Base-by-base conservation (phyloP, 352 stramenopile genomes). In the Globisporangium takayamanum region DNA sequence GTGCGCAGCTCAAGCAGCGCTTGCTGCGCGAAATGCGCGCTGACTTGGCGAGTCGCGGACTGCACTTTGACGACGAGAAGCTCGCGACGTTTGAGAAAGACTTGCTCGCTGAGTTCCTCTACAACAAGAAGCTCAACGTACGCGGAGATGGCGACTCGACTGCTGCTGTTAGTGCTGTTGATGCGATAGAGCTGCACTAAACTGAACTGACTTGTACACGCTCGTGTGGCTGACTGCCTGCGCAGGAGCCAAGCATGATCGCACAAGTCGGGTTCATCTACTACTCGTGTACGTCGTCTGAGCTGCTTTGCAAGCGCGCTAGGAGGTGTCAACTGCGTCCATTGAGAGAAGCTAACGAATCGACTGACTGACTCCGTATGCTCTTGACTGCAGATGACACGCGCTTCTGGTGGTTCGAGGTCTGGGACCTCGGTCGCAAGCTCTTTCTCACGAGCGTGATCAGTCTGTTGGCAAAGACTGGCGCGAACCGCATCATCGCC, bases 191-290 rank as follows among this genome's bases (percentile, higher is more conserved):
- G 15, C 12, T 47, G 30, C 20, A 47, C 22, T 22, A 22, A 22
- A 36, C 7, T 36, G 12, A 16, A 55, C 18, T 26, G 46, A 44
- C 10, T 1, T 39, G 26, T 20, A 28, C 20, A 5, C 22, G 1
- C 26, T 54, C 26, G 14, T 59, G 36, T 49, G 41, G 26, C 37
- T 20, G 20, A 16, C 11, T 12, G 36, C 18, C 33, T 20, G 2
- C 49, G 7, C 55, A 90, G 80, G 74, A 89, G 50, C 81, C 81
- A n/a, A 88, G 67, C 30, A 85, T 79, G 50, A 62, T 88, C 26
- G 81, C 79, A 0, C 78, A 88, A 76, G 79, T 92, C 16, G 81
- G 79, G 1, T 92, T 92, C 57, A 89, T 92, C 54, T 92, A 89
- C 50, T 63, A 84, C 59, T 86, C 81, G 15, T 92, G 81, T 89